Percentiles rank a stretch among this genome's conserved stretches.
phyloP scores from a whole-genome alignment of 139 green algal species.

The Chlamydomonas schloesseri region DNA sequence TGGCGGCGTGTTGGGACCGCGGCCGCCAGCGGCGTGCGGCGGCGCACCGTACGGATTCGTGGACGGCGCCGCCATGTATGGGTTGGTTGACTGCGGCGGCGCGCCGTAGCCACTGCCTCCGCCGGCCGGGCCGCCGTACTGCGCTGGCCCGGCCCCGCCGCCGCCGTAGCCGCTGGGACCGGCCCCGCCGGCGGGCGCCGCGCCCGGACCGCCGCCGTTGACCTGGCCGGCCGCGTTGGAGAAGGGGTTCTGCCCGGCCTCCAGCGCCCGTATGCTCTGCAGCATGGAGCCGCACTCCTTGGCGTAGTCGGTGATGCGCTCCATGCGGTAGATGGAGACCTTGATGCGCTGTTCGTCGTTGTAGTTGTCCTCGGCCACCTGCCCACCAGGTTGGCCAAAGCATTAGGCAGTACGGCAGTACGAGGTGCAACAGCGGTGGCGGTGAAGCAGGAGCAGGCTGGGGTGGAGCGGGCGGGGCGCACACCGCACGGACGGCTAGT shows the following conservation, averaged over 20 bases:
- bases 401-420: too few species aligned
- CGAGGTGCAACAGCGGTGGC: too few species aligned
- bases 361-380: slow-evolving; percentile 89
- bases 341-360: slow-evolving; percentile 90
- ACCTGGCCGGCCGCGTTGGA: not conserved
- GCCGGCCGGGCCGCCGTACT: not conserved
- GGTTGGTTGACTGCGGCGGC: not conserved
- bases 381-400: too few species aligned
- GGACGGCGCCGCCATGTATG: slow-evolving; percentile 11
- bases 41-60: slow-evolving; percentile 33
- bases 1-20: not conserved
- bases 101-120: slow-evolving; percentile 1
- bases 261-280: slow-evolving; percentile 26
- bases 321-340: slow-evolving; percentile 54
- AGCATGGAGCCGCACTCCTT: slow-evolving; percentile 46
- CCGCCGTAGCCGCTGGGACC: not conserved
- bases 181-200: not conserved
- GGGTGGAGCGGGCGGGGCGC: too few species aligned
- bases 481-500: too few species aligned
- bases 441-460: too few species aligned
- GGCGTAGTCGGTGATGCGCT: slow-evolving; percentile 28
- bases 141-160: not conserved
- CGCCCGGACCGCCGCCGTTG: not conserved
- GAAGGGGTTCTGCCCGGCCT: not conserved
- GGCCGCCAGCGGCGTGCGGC: not conserved